phyloP scores from a whole-genome alignment of 441 rosid species.

The Corymbia calophylla region DNA sequence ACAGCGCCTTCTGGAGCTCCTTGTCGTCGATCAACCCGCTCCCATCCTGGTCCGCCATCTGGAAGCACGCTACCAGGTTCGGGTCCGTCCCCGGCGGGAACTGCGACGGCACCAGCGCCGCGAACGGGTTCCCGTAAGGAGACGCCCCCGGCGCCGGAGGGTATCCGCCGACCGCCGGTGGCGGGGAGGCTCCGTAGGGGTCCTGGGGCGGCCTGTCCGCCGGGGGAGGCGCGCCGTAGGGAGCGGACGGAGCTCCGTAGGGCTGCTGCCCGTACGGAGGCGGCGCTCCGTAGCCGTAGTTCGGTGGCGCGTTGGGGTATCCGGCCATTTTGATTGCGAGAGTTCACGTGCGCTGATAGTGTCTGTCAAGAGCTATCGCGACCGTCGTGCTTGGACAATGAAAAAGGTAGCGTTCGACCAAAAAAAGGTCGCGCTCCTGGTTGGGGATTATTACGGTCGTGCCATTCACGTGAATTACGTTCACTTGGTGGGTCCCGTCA shows the following conservation, averaged over 20 bases:
- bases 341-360: neutral
- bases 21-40: constrained; percentile 82
- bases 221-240: constrained; percentile 24
- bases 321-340: constrained; percentile 43
- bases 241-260: constrained; percentile 38
- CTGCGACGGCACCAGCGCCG: constrained; percentile 61
- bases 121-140: constrained; percentile 52
- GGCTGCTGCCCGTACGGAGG: constrained; percentile 1
- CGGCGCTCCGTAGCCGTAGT: constrained; percentile 28
- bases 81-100: constrained; percentile 90
- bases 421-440: neutral
- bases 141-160: constrained; percentile 20
- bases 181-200: neutral
- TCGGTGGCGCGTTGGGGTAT: constrained; percentile 38
- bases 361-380: neutral
- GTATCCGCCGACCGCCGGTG: constrained; percentile 3
- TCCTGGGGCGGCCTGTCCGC: neutral
- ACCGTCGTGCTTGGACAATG: neutral
- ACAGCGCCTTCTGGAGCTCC: constrained; percentile 79
- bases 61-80: constrained; percentile 61
- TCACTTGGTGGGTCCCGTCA: neutral
- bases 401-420: neutral
- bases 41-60: constrained; percentile 74
- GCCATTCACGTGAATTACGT: neutral
- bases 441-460: neutral